Evolutionary conservation across 1,139 yeast genomes (phyloP).

Genomic region (Wickerhamomyces sp.): DNA sequence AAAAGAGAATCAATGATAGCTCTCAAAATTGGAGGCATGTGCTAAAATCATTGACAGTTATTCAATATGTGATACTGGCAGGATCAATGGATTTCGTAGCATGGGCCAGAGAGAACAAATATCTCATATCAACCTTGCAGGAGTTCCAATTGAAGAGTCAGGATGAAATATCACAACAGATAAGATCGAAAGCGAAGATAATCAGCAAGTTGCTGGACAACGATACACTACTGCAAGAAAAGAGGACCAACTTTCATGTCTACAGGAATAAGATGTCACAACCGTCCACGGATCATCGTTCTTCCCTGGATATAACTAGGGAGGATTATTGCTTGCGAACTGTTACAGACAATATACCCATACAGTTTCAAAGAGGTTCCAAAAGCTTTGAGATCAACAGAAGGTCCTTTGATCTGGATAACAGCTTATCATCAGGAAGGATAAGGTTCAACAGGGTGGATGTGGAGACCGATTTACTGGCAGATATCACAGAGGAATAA

Average conservation of each 20-base stretch:
- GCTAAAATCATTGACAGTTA: slow-evolving; percentile 79
- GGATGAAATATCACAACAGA: slow-evolving; percentile 77
- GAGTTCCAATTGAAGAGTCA: slow-evolving; percentile 86
- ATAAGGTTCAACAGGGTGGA: background rate
- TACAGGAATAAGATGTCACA: slow-evolving; percentile 37
- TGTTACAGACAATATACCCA: slow-evolving; percentile 5
- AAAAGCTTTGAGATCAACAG: slow-evolving; percentile 23
- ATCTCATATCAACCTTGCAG: slow-evolving; percentile 78
- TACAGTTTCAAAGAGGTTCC: slow-evolving; percentile 14
- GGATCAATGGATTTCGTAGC: slow-evolving; percentile 90
- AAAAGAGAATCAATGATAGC: slow-evolving; percentile 84
- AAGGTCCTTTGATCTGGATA: background rate
- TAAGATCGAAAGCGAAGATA: slow-evolving; percentile 75
- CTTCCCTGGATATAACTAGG: slow-evolving; percentile 19
- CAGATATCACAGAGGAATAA: slow-evolving; percentile 16
- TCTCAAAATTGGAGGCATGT: slow-evolving; percentile 98
- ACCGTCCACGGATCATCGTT: slow-evolving; percentile 29
- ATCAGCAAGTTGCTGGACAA: slow-evolving; percentile 29
- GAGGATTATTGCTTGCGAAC: slow-evolving; percentile 5
- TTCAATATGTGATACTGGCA: slow-evolving; percentile 78
- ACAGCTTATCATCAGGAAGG: background rate
- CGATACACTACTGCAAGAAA: slow-evolving; percentile 26
- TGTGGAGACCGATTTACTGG: slow-evolving; percentile 9
- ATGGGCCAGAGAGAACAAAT: slow-evolving; percentile 87
- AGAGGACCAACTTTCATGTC: slow-evolving; percentile 35